A percentile compares a stretch with the other conserved stretches of the same genome.
These are phyloP conservation scores for Elongisporangium senticosum DNA, from an alignment of 352 stramenopile species.

Conservation along the genomic window DNA sequence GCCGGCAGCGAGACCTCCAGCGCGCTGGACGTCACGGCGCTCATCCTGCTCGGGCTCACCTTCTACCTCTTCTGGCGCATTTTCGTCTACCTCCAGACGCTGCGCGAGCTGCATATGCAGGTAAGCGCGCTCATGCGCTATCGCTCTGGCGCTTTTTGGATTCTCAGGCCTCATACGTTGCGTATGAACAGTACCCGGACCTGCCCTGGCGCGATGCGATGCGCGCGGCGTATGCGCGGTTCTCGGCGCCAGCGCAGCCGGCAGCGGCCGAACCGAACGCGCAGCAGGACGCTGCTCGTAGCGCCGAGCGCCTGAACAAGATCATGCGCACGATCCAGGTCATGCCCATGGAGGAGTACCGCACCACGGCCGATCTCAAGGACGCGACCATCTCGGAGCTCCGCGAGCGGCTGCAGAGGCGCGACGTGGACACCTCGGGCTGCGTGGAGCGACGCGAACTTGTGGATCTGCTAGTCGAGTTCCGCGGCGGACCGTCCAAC, in stretches of 20 bases:
- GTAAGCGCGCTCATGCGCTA: not conserved
- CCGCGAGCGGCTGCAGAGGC: slow-evolving; percentile 66
- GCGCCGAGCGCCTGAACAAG: slow-evolving; percentile 60
- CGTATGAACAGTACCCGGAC: slow-evolving; percentile 28
- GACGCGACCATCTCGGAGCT: slow-evolving; percentile 53
- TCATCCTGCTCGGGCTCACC: slow-evolving; percentile 52
- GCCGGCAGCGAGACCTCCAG: slow-evolving; percentile 48
- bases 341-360: slow-evolving; percentile 81
- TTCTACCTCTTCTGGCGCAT: slow-evolving; percentile 50
- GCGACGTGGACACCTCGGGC: slow-evolving; percentile 47
- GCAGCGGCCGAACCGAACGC: slow-evolving; percentile 30
- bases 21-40: slow-evolving; percentile 46
- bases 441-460: slow-evolving; percentile 73
- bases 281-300: slow-evolving; percentile 19
- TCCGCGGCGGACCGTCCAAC: slow-evolving; percentile 70
- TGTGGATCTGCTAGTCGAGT: slow-evolving; percentile 62
- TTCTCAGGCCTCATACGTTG: not conserved
- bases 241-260: slow-evolving; percentile 27
- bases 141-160: not conserved
- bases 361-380: slow-evolving; percentile 48
- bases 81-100: slow-evolving; percentile 30
- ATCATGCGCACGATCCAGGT: slow-evolving; percentile 73
- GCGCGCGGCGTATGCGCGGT: slow-evolving; percentile 43
- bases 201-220: slow-evolving; percentile 54
- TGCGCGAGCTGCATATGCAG: slow-evolving; percentile 14